phyloP scores from a whole-genome alignment of 2,329 filamentous ascomycete genomes.

The Balansia obtecta region DNA sequence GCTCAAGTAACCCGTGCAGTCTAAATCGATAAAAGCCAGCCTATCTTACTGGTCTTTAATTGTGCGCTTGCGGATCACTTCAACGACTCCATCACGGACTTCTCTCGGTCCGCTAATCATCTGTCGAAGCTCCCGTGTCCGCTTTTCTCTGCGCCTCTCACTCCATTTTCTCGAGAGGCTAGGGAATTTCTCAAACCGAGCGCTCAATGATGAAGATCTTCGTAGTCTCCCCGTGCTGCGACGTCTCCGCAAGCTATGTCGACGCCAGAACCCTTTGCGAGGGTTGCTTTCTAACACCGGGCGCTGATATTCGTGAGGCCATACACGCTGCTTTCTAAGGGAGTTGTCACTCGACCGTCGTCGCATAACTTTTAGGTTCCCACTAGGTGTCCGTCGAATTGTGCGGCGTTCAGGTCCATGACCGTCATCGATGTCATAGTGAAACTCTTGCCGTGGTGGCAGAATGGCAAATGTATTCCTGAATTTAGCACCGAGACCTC shows the following conservation, averaged over 20 bases:
- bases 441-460: conserved; percentile 32
- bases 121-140: conserved; percentile 43
- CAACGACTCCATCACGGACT: conserved; percentile 45
- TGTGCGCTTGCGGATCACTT: conserved; percentile 36
- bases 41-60: neutral
- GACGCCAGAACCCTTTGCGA: conserved; percentile 19
- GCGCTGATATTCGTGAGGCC: conserved; percentile 21
- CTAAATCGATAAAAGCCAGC: neutral
- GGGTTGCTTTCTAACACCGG: conserved; percentile 16
- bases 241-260: conserved; percentile 16
- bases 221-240: conserved; percentile 14
- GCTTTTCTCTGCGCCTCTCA: conserved; percentile 45
- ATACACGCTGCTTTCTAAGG: conserved; percentile 14
- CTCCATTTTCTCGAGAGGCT: conserved; percentile 42
- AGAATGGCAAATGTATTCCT: conserved; percentile 50
- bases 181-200: conserved; percentile 38
- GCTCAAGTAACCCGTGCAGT: neutral
- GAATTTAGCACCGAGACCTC: conserved; percentile 39
- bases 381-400: conserved; percentile 46
- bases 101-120: conserved; percentile 49
- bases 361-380: conserved; percentile 46
- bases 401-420: conserved; percentile 39
- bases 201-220: conserved; percentile 29
- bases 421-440: conserved; percentile 18
- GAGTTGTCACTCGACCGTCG: conserved; percentile 37